Evolutionary conservation across 371 early-diverging fungal genomes (phyloP), one percentile per base, ranked within the genome.

Genomic region (Ordospora colligata): DNA sequence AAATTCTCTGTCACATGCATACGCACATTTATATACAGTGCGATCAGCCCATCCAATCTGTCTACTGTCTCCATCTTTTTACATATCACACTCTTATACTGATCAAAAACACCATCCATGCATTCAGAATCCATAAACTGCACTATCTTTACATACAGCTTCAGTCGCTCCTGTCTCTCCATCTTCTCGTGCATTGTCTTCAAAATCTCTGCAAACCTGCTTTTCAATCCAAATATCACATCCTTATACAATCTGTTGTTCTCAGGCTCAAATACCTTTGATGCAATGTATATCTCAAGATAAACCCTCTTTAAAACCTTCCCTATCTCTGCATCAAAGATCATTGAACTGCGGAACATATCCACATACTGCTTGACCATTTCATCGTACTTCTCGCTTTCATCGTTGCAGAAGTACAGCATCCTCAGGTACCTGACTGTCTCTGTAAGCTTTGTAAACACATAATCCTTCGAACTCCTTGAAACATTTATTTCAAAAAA

Each of bases 401-500:
- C 58, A 27, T 74, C 75, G 40, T 27, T 69, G 23, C 14, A 64
- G 25, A 51, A 42, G 14, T 64, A 49, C 14, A 68, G 14, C 6
- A 53, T 44, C 32, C 46, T 66, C 46, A 73, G 69, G 37, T 53
- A 49, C 3, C 37, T 9, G 17, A 71, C 58, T 0, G 63, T 17
- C 21, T 45, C 63, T 8, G n/a, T 25, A 11, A 79, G 67, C 25
- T 54, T 23, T 12, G 5, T 11, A 9, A 67, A 62, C 40, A 65
- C 37, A 51, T 70, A 63, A 8, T 52, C 51, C 44, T 44, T 65
- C 37, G 22, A 9, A 5, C 58, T 25, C 45, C 74, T 51, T 4
- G 46, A 25, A 25, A 43, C 42, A 17, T 64, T 47, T 11, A 79
- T 50, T 46, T 75, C 79, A 51, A 66, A 69, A 66, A 75, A 52